Percentiles rank a stretch among this genome's conserved stretches.
Evolutionary conservation across 768 basidiomycete genomes (phyloP).

Genomic region (Gautieria morchelliformis): DNA sequence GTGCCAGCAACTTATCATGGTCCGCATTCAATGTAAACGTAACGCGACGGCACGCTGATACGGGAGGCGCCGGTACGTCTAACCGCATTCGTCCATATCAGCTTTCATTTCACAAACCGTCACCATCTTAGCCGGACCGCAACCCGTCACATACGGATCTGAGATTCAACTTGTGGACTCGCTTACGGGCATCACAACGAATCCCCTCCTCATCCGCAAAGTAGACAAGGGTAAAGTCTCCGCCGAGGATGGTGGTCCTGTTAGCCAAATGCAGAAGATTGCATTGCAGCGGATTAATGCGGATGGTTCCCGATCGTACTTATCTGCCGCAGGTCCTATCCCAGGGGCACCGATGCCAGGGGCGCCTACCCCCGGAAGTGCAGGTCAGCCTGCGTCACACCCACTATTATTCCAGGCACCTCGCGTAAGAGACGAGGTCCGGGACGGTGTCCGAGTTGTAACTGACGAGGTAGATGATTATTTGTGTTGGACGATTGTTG

Average conservation of each 20-base stretch:
- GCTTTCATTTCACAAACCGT: constrained; percentile 23
- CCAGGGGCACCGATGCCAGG: constrained; percentile 66
- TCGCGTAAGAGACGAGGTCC: constrained; percentile 72
- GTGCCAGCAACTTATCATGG: constrained; percentile 88
- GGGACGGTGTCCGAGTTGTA: constrained; percentile 64
- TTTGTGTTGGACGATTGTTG: constrained; percentile 92
- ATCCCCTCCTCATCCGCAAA: constrained; percentile 81
- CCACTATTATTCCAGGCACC: constrained; percentile 72
- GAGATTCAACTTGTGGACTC: constrained; percentile 81
- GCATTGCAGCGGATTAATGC: constrained; percentile 77
- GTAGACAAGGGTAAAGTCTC: constrained; percentile 84
- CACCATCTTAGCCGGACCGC: constrained; percentile 37
- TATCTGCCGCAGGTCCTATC: constrained; percentile 81
- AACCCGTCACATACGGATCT: constrained; percentile 86
- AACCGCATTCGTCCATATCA: constrained; percentile 37
- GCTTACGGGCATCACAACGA: constrained; percentile 75
- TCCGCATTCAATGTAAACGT: constrained; percentile 93
- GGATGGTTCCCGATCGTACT: constrained; percentile 77
- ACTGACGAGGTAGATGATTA: constrained; percentile 92
- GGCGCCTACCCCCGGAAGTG: constrained; percentile 62
- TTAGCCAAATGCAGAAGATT: constrained; percentile 96
- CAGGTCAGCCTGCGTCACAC: constrained; percentile 71
- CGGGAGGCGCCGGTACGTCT: constrained; percentile 39
- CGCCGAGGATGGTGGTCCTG: constrained; percentile 84
- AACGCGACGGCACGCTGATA: constrained; percentile 61